Conservation (phyloP, 306 rosid species). For the Gillenia trifoliata region DNA sequence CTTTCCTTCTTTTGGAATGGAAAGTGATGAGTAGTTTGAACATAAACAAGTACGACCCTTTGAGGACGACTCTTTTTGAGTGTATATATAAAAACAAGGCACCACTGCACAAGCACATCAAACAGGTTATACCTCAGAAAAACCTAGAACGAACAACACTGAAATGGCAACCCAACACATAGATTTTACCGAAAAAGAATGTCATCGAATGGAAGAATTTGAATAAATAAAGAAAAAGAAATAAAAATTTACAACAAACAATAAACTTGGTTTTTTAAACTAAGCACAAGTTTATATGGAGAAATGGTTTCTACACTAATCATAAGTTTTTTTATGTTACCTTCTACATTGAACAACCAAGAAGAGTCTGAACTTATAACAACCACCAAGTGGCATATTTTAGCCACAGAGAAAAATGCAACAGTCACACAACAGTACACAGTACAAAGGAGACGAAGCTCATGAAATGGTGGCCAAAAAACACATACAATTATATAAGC, state of each 20-base stretch:
- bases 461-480: not conserved
- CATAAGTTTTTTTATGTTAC: no score
- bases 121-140: conserved; percentile 4
- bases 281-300: not conserved
- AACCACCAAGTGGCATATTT: not conserved
- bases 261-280: not conserved
- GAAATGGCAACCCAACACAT: not conserved
- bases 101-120: conserved; percentile 48
- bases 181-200: not conserved
- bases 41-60: conserved; percentile 47
- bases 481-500: not conserved
- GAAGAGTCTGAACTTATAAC: not conserved
- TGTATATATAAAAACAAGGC: conserved; percentile 82
- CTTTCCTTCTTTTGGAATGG: conserved; percentile 42
- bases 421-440: not conserved
- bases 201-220: not conserved
- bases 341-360: not conserved
- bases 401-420: not conserved
- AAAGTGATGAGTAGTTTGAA: conserved; percentile 56
- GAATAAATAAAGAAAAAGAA: not conserved
- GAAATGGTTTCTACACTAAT: not conserved
- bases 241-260: not conserved
- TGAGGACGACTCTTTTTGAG: conserved; percentile 43
- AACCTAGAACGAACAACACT: not conserved
- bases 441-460: not conserved